Base-by-base conservation (phyloP, 2,329 filamentous ascomycete genomes). In the Hymenoscyphus infarciens region DNA sequence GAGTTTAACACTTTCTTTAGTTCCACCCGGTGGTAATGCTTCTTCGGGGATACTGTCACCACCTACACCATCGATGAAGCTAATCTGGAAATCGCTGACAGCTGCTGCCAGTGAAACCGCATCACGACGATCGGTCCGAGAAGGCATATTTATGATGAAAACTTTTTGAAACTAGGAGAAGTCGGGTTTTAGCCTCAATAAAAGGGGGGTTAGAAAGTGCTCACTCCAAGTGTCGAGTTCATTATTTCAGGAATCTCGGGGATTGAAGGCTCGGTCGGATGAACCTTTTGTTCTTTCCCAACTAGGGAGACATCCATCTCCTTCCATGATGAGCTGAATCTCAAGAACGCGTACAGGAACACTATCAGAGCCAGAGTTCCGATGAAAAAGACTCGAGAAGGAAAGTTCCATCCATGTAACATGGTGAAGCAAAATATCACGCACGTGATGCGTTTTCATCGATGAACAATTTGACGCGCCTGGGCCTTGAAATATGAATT, bases 61-160 rank as follows among this genome's bases (percentile, higher is more conserved):
- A 38, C 42, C 49, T 7, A 69, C 64, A 7, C 64, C 67, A 7
- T 65, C 56, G 15, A 70, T 63, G 42, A 68, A 67, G 2, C 66
- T 62, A 1, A 69, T 52, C 3, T 63, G 49, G 13, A 70, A 16
- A 29, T 64, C 60, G 16, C 62, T 69, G 11, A 62, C 35, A 4
- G 63, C 62, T 25, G 65, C 65, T 11, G 65, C 57, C 0, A 70
- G 63, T 35, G 53, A 55, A 2, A 63, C 61, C 13, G 63, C 66
- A 60, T 70, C 68, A 2, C 67, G 64, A 1, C 65, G 58, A 49
- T 70, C 68, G 5, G 66, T 69, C 33, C 68, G 61, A 13, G 64
- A 62, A 0, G 63, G 64, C 59, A 69, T 60, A 33, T 65, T 66
- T 19, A 69, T 64, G n/a, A 67, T 62, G 39, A 67, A 56, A 27